Percentiles rank a stretch among this genome's conserved stretches.
phyloP scores from a whole-genome alignment of 192 early-diverging fungal genomes.

The Podochytrium sp. region DNA sequence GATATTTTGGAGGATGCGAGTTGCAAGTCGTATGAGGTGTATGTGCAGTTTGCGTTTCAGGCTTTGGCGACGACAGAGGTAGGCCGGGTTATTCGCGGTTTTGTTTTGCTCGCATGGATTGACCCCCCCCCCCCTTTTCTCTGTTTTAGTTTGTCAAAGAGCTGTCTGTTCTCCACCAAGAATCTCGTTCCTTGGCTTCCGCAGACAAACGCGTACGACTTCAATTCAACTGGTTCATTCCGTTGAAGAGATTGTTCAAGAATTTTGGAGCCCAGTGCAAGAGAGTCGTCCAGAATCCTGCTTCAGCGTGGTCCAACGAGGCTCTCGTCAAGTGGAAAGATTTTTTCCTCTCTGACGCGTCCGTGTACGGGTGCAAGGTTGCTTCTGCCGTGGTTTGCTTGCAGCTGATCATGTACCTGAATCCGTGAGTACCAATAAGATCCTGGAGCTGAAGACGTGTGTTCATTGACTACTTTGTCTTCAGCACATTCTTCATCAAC shows the following conservation, averaged over 20 bases:
- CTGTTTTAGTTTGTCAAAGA: neutral
- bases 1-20: conserved; percentile 1
- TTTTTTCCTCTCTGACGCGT: neutral
- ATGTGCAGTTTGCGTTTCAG: neutral
- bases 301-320: too few relatives aligned
- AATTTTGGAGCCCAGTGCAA: too few relatives aligned
- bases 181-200: neutral
- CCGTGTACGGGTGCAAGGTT: neutral
- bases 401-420: neutral
- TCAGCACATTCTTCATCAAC: conserved; percentile 6
- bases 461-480: too few relatives aligned
- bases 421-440: neutral
- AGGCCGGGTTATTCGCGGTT: neutral
- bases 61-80: neutral
- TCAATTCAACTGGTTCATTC: conserved; percentile 6
- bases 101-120: too few relatives aligned
- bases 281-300: too few relatives aligned
- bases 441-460: neutral
- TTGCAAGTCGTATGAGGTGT: neutral
- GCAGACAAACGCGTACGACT: neutral
- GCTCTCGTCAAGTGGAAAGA: neutral
- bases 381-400: neutral
- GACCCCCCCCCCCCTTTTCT: too few relatives aligned
- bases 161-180: neutral
- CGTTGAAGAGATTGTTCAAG: too few relatives aligned